These are phyloP conservation scores for Oehlia diaphana DNA, from an alignment of 192 early-diverging fungal genomes.

Conservation along the genomic window DNA sequence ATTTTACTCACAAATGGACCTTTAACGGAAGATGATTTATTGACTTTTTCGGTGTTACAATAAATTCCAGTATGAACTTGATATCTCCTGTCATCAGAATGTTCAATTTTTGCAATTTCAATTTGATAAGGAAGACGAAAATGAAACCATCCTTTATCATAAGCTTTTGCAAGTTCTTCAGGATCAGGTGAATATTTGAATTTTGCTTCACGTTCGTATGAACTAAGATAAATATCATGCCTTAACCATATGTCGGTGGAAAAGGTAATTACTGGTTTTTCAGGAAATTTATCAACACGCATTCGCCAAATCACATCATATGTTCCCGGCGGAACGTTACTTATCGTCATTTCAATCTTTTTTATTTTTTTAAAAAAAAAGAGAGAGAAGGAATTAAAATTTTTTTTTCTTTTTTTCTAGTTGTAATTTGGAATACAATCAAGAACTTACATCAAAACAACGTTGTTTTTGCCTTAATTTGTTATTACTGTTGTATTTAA, in stretches of 20 bases:
- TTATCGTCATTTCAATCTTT: slow-evolving; percentile 19
- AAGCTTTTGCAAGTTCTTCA: background rate
- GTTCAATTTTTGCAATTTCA: background rate
- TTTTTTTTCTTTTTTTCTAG: too few relatives aligned
- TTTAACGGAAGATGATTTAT: background rate
- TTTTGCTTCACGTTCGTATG: slow-evolving; percentile 6
- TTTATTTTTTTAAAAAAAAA: too few relatives aligned
- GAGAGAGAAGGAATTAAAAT: background rate
- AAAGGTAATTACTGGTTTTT: background rate
- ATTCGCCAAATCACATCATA: slow-evolving; percentile 19
- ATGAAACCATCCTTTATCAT: slow-evolving; percentile 21
- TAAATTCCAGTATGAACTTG: slow-evolving; percentile 20
- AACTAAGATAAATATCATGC: slow-evolving; percentile 20
- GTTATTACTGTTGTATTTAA: background rate
- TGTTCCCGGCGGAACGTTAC: slow-evolving; percentile 4
- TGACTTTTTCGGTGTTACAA: background rate
- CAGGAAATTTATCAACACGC: background rate
- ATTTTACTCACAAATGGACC: slow-evolving; percentile 14
- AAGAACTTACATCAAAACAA: background rate
- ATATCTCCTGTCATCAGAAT: slow-evolving; percentile 16
- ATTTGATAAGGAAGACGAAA: background rate
- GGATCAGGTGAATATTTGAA: slow-evolving; percentile 10
- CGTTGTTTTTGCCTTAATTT: background rate
- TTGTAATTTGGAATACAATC: background rate
- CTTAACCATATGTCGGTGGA: slow-evolving; percentile 4